These are phyloP conservation scores for Fereydounia khargensis DNA, from an alignment of 1,284 basidiomycete genomes.

Conservation along the genomic window DNA sequence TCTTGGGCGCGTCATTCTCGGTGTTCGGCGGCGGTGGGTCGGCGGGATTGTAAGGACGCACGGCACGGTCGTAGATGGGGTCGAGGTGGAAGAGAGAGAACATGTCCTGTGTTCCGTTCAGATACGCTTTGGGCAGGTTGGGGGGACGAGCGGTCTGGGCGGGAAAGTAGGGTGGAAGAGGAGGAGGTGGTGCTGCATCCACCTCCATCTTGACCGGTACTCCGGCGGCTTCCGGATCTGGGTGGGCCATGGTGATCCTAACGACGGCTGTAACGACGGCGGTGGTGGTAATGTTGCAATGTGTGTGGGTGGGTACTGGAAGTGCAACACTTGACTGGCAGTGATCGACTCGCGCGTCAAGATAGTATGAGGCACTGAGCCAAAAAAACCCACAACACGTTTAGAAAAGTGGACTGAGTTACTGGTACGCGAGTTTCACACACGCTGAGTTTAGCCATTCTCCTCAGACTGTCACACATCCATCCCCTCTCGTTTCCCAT, in stretches of 20 bases:
- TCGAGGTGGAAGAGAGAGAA: conserved; percentile 34
- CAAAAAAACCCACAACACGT: no score
- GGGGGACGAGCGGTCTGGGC: conserved; percentile 18
- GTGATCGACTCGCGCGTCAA: no score
- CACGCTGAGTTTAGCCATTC: no score
- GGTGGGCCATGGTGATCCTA: not conserved
- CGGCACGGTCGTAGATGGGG: conserved; percentile 43
- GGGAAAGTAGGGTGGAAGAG: conserved; percentile 20
- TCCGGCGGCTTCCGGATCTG: conserved; percentile 4
- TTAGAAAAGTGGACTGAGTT: no score
- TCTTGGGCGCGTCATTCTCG: conserved; percentile 1
- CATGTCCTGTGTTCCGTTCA: conserved; percentile 47
- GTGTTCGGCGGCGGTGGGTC: not conserved
- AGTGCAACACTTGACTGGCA: no score
- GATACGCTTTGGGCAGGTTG: conserved; percentile 14
- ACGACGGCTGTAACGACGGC: not conserved
- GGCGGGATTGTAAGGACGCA: conserved; percentile 33
- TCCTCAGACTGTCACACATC: no score
- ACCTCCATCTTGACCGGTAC: conserved; percentile 6
- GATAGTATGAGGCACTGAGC: no score
- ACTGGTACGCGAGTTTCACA: no score
- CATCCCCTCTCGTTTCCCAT: no score
- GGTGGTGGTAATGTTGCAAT: not conserved
- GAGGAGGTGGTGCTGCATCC: conserved; percentile 5
- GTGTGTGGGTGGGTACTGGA: not conserved